These are phyloP conservation scores for Capsella bursapastoris DNA, from an alignment of 345 rosid genomes.

Conservation along the genomic window DNA sequence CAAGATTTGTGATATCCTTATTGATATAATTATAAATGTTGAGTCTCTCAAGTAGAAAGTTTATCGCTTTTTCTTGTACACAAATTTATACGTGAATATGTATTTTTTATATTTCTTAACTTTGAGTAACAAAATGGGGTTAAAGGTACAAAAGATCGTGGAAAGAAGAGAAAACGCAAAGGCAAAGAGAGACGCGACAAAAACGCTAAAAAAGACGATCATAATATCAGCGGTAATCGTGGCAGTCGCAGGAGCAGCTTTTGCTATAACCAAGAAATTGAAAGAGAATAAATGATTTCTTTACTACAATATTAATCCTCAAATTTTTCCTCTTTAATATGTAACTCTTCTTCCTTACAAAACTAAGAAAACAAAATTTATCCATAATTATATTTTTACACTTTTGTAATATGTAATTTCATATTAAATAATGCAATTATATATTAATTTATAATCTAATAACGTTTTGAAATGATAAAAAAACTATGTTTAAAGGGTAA, in stretches of 20 bases:
- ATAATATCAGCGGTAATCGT: conserved; percentile 53
- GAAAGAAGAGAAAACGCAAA: conserved; percentile 37
- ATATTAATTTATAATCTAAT: neutral
- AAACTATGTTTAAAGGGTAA: neutral
- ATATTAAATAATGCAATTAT: conserved; percentile 21
- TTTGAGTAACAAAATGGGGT: neutral
- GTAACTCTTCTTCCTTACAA: conserved; percentile 6
- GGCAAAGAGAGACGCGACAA: conserved; percentile 42
- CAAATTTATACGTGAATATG: neutral
- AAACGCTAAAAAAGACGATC: conserved; percentile 52
- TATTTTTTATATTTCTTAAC: neutral
- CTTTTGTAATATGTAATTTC: neutral
- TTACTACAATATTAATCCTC: conserved; percentile 3
- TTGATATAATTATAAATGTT: neutral
- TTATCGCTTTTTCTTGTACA: neutral
- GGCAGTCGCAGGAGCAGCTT: conserved; percentile 54
- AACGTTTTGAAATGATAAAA: no score
- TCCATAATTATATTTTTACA: neutral
- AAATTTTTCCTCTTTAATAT: conserved; percentile 9
- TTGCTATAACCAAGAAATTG: conserved; percentile 55
- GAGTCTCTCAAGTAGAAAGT: conserved; percentile 1
- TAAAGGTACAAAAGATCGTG: conserved; percentile 32
- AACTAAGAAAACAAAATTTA: neutral
- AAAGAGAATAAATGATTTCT: conserved; percentile 52
- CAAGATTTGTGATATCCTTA: neutral